phyloP scores from a whole-genome alignment of 139 green algal genomes.

The Chlorella sp. region DNA sequence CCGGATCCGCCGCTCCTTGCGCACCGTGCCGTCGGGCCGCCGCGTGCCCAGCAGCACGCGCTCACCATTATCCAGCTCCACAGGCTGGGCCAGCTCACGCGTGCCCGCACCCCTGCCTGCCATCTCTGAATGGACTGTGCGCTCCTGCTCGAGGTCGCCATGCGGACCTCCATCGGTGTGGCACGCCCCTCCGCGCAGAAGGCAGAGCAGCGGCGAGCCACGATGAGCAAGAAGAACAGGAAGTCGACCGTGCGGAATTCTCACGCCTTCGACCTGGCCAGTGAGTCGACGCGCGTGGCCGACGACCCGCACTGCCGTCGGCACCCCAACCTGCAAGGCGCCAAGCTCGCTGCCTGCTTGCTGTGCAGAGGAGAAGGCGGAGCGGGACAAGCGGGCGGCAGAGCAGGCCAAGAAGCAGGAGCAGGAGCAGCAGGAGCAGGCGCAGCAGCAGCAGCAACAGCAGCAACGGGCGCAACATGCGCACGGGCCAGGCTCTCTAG shows the following conservation, averaged over 20 bases:
- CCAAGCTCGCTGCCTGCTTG: background rate
- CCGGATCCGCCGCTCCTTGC: background rate
- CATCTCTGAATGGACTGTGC: background rate
- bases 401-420: background rate
- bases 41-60: background rate
- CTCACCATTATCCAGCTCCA: background rate
- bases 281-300: background rate
- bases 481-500: too few species aligned
- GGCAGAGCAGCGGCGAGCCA: background rate
- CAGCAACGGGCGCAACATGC: background rate
- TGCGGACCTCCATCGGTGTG: background rate
- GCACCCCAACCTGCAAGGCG: background rate
- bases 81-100: background rate
- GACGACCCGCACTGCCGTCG: background rate
- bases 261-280: background rate
- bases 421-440: background rate
- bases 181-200: background rate
- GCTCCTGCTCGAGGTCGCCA: background rate
- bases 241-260: background rate
- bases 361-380: background rate
- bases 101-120: background rate
- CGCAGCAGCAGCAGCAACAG: background rate
- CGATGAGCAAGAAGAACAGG: conserved; percentile 5
- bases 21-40: background rate
- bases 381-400: background rate